Percentiles rank a stretch among this genome's conserved stretches.
Evolutionary conservation across 257 asterid species (phyloP).

Genomic region (Solanum corneliomulleri): DNA sequence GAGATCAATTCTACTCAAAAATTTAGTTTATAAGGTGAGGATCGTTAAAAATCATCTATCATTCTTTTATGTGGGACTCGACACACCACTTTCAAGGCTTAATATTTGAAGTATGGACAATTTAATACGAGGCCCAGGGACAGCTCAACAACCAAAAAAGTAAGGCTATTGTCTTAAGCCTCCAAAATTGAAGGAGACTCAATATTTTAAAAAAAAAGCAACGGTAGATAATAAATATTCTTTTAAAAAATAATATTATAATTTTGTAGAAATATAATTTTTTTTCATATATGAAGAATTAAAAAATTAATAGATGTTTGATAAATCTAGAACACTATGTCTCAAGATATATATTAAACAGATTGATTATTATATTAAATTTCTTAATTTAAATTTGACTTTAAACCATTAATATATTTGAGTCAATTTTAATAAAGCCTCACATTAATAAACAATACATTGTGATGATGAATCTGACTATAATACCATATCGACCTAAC

Average conservation of each 20-base stretch:
- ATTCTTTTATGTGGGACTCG: not conserved
- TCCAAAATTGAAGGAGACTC: not conserved
- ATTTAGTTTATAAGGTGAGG: not conserved
- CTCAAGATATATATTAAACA: not conserved
- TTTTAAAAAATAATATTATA: no score
- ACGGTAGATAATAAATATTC: not conserved
- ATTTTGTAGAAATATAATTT: not conserved
- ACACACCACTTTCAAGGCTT: no score
- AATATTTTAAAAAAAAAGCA: no score
- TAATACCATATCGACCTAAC: no score
- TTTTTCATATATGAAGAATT: not conserved
- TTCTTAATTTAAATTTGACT: no score
- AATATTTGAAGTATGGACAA: not conserved
- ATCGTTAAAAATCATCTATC: no score
- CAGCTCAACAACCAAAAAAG: not conserved
- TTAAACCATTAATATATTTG: no score
- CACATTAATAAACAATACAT: no score
- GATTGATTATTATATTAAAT: no score
- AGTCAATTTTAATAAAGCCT: accelerated
- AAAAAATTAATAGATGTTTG: not conserved
- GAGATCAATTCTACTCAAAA: no score
- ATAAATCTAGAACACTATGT: not conserved
- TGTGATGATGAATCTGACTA: no score
- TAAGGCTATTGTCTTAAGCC: not conserved
- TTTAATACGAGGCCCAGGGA: not conserved